A percentile compares a stretch with the other conserved stretches of the same genome.
Conservation (phyloP, 805 yeast species). For the Metschnikowia koreensis region DNA sequence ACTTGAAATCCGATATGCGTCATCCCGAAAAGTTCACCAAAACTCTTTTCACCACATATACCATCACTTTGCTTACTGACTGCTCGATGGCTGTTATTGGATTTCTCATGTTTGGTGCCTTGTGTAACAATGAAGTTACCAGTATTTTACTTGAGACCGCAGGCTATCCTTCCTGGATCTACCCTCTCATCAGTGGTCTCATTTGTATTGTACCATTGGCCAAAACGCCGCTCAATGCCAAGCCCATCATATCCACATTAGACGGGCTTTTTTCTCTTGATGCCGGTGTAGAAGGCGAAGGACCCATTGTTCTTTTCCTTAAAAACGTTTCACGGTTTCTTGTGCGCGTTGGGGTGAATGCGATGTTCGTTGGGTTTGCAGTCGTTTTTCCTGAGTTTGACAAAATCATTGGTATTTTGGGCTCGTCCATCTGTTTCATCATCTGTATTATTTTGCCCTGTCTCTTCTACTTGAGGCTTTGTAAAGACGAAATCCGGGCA, state of each 20-base stretch:
- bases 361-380: slow-evolving; percentile 56
- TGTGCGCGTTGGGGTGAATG: slow-evolving; percentile 47
- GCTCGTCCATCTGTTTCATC: slow-evolving; percentile 75
- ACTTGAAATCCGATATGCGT: slow-evolving; percentile 68
- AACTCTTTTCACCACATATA: slow-evolving; percentile 57
- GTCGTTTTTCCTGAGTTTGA: slow-evolving; percentile 76
- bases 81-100: slow-evolving; percentile 64
- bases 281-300: slow-evolving; percentile 12
- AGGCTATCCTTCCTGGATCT: slow-evolving; percentile 50
- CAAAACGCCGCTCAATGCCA: slow-evolving; percentile 77
- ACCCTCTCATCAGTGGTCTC: slow-evolving; percentile 54
- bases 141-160: slow-evolving; percentile 43
- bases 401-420: slow-evolving; percentile 74
- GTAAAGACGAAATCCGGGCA: slow-evolving; percentile 16
- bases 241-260: slow-evolving; percentile 74
- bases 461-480: slow-evolving; percentile 51
- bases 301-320: background rate
- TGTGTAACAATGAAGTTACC: slow-evolving; percentile 52
- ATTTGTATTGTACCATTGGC: slow-evolving; percentile 85
- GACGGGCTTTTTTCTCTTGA: slow-evolving; percentile 50
- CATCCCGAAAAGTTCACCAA: slow-evolving; percentile 55
- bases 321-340: slow-evolving; percentile 18
- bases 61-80: slow-evolving; percentile 60
- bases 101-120: slow-evolving; percentile 55
- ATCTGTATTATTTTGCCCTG: slow-evolving; percentile 80